Base-by-base conservation (phyloP, 2,329 filamentous ascomycete species). In the Metarhizium guizhouense region DNA sequence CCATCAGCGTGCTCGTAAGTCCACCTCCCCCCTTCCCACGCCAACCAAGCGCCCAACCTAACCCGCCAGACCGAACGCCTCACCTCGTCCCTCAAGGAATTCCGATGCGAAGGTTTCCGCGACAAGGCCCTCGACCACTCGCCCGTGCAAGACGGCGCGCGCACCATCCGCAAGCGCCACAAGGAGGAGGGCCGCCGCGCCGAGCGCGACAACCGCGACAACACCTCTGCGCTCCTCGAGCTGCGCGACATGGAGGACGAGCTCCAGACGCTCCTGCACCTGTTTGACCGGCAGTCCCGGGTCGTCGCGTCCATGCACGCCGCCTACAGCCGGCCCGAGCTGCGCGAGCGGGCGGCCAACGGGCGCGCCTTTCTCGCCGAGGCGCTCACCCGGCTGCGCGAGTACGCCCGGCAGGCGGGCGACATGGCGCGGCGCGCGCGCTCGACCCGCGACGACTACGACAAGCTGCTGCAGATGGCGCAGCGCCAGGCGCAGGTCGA, bases 401-500 rank as follows among this genome's bases (percentile, higher is more conserved):
- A 82, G 54, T 85, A 85, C 63, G 74, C 73, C 16, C 73, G 74
- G 20, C 76, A 80, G 56, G 72, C 80, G 0, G 68, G 69, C 3
- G 80, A 84, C 53, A 85, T 86, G 83, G 71, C 78, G 6, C 71
- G 76, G 40, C 73, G 81, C n/a, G 81, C 83, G 1, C 75, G 79
- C 13, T 71, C 72, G 3, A 83, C 82, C 2, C 74, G 83, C 43
- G 81, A 80, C 49, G 82, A 84, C 58, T 85, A 84, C 59, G 82
- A 85, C 61, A 84, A 84, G 59, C 74, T 86, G 5, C 77, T 86
- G 13, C 82, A 86, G 65, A 83, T 86, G 75, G 82, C 84, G 45
- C 83, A 86, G 63, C 81, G 83, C 16, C 82, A 86, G 62, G 82
- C 83, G 0, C 83, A 86, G 62, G 81, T 86, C 2, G 82, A 85